phyloP scores from a whole-genome alignment of 768 basidiomycete genomes.

The Cyclocybe cylindracea region DNA sequence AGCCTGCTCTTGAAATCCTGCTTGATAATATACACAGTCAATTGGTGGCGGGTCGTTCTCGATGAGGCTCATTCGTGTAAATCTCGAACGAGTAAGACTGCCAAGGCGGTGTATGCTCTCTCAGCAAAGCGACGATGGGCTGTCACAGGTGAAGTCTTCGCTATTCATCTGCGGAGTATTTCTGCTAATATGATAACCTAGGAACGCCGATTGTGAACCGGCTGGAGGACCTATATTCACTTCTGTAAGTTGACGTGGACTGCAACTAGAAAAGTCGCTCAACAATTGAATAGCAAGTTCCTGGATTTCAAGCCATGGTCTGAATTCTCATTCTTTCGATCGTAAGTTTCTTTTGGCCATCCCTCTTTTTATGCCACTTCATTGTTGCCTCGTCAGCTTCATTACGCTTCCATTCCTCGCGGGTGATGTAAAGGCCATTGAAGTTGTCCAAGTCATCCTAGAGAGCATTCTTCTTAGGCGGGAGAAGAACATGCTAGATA shows the following conservation, averaged over 20 bases:
- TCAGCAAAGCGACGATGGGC: slow-evolving; percentile 85
- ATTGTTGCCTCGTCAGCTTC: slow-evolving; percentile 49
- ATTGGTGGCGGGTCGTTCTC: slow-evolving; percentile 81
- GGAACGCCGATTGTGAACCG: slow-evolving; percentile 96
- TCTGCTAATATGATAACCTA: slow-evolving; percentile 14
- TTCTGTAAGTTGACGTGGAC: slow-evolving; percentile 44
- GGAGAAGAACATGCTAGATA: slow-evolving; percentile 92
- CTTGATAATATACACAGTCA: slow-evolving; percentile 42
- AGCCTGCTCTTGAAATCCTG: background rate
- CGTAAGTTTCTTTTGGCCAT: slow-evolving; percentile 44
- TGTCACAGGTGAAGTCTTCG: slow-evolving; percentile 62
- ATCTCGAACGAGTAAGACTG: slow-evolving; percentile 83
- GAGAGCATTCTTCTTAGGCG: slow-evolving; percentile 85
- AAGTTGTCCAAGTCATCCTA: slow-evolving; percentile 92
- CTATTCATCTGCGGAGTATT: background rate
- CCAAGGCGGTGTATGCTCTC: slow-evolving; percentile 86
- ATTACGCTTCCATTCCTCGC: slow-evolving; percentile 91
- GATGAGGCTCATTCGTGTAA: slow-evolving; percentile 98
- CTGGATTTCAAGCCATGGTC: slow-evolving; percentile 81
- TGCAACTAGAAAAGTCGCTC: background rate
- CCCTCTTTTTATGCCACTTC: background rate
- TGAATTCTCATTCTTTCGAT: slow-evolving; percentile 85
- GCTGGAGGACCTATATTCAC: slow-evolving; percentile 87
- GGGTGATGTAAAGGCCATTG: slow-evolving; percentile 89
- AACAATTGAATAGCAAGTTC: slow-evolving; percentile 58